Evolutionary conservation across 805 yeast species (phyloP).

Genomic region (Zygosaccharomyces rouxii): DNA sequence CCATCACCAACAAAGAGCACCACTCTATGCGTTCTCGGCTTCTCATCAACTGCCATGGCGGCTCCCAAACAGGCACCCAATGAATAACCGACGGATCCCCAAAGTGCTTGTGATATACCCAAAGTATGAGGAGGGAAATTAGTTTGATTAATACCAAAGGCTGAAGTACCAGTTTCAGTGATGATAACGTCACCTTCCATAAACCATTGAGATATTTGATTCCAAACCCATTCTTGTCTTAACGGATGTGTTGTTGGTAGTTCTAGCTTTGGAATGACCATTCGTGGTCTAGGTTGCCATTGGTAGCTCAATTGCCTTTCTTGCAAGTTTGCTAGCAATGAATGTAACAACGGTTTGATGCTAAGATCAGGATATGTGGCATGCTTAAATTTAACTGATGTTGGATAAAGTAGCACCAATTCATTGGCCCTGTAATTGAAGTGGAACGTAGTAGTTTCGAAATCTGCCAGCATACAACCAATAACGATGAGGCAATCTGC

Average conservation of each 20-base stretch:
- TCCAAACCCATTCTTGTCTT: slow-evolving; percentile 48
- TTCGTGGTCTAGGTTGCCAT: slow-evolving; percentile 15
- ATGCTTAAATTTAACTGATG: slow-evolving; percentile 47
- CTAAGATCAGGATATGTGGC: slow-evolving; percentile 51
- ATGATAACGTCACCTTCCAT: slow-evolving; percentile 54
- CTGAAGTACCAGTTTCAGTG: slow-evolving; percentile 63
- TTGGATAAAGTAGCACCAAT: slow-evolving; percentile 52
- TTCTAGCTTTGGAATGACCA: slow-evolving; percentile 26
- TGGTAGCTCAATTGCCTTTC: slow-evolving; percentile 18
- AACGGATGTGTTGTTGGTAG: slow-evolving; percentile 23
- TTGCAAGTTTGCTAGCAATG: slow-evolving; percentile 31
- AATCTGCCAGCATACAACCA: slow-evolving; percentile 58
- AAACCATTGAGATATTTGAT: slow-evolving; percentile 47
- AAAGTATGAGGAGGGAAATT: slow-evolving; percentile 47
- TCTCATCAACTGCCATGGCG: slow-evolving; percentile 51
- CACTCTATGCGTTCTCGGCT: slow-evolving; percentile 41
- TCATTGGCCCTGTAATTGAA: slow-evolving; percentile 52
- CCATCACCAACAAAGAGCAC: slow-evolving; percentile 65
- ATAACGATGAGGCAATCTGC: slow-evolving; percentile 62
- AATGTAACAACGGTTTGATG: slow-evolving; percentile 43
- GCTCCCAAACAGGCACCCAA: slow-evolving; percentile 64
- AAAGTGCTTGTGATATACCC: slow-evolving; percentile 58
- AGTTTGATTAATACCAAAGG: slow-evolving; percentile 57
- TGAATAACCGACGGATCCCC: slow-evolving; percentile 66
- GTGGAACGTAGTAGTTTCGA: slow-evolving; percentile 54